Base-by-base conservation (phyloP, 2,329 filamentous ascomycete genomes). In the Paramyrothecium sp. region DNA sequence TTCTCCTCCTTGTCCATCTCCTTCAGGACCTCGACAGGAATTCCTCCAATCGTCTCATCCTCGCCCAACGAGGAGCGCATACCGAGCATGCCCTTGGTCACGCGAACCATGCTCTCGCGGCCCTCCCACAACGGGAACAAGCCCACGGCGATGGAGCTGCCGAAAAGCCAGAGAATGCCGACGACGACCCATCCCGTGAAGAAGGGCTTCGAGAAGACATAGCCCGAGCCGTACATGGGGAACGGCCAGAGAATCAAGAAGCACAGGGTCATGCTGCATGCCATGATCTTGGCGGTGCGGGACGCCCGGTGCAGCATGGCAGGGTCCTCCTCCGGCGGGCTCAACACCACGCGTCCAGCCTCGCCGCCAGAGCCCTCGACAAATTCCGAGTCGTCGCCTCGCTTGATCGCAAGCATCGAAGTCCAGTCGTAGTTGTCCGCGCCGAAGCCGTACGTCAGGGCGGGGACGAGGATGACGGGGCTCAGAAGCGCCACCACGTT, bases 241-340 rank as follows among this genome's bases (percentile, higher is more conserved):
- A 97, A 94, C 0, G 93, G 92, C 92, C 92, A 97, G 17, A 97
- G 82, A 2, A 97, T 80, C 0, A 97, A 77, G 56, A 96, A 78
- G 0, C 85, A 81, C 0, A 96, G 59, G 0, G 91, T 90, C 76
- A 75, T 71, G 26, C 66, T 61, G 7, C 69, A 50, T 0, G 73
- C 73, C n/a, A 67, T 65, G 10, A 67, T 66, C 44, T 66, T 65
- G 3, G 80, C 78, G 34, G 81, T 78, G 58, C 76, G 79, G 7
- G 82, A 82, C 0, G 84, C 81, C 23, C 76, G 78, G 59, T 81
- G 77, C 30, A 88, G 74, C 61, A 82, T 81, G 19, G 68, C 70
- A 59, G 80, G 76, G 57, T 82, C 77, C 7, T 73, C 72, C 50
- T 78, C 75, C 13, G 62, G 56, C 0, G 60, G 44, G 57, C 54